A percentile compares a stretch with the other conserved stretches of the same genome.
Evolutionary conservation across 305 asterid genomes (phyloP).

Genomic region (Salvia sclarea): DNA sequence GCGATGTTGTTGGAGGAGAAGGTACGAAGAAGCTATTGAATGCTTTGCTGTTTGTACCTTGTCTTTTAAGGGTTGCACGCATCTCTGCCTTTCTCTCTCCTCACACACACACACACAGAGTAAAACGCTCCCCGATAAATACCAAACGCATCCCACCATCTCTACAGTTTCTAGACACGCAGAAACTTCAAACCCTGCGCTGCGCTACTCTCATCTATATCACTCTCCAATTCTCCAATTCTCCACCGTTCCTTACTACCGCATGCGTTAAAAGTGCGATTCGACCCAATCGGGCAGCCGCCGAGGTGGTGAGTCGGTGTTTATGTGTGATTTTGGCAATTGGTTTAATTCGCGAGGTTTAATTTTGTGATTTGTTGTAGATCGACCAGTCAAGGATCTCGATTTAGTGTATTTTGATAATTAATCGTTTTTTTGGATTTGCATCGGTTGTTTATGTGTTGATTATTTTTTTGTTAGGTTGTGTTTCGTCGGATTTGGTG

Average conservation of each 20-base stretch:
- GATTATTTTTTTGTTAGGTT: constrained; percentile 26
- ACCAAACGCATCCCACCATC: constrained; percentile 19
- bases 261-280: constrained; percentile 29
- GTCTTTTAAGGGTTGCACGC: constrained; percentile 27
- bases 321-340: not conserved
- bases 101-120: constrained; percentile 1
- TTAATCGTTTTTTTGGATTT: constrained; percentile 9
- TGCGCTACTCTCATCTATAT: not conserved
- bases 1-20: constrained; percentile 18
- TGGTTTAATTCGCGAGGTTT: constrained; percentile 6
- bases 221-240: constrained; percentile 23
- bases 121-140: constrained; percentile 26
- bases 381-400: constrained; percentile 20
- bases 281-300: constrained; percentile 31
- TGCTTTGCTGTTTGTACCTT: constrained; percentile 38
- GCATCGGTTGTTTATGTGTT: constrained; percentile 21
- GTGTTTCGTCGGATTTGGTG: constrained; percentile 29
- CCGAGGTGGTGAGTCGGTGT: constrained; percentile 36
- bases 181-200: constrained; percentile 29
- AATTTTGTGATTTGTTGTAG: constrained; percentile 17
- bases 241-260: not conserved
- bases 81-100: constrained; percentile 31
- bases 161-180: constrained; percentile 21
- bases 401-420: not conserved
- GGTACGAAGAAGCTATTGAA: constrained; percentile 31